Evolutionary conservation across 257 asterid species (phyloP).

Genomic region (Mentha longifolia): DNA sequence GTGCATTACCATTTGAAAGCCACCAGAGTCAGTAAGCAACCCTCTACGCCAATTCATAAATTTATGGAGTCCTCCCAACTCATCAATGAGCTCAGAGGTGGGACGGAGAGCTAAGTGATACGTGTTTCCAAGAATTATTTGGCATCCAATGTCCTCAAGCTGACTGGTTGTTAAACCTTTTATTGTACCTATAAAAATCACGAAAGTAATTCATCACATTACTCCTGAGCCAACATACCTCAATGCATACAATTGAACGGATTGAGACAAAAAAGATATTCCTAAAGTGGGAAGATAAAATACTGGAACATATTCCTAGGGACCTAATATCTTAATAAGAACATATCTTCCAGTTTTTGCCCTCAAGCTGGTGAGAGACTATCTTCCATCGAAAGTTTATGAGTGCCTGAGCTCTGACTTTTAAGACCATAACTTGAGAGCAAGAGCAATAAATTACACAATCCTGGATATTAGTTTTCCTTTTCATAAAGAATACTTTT

Average conservation of each 20-base stretch:
- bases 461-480: neutral
- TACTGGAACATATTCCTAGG: neutral
- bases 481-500: neutral
- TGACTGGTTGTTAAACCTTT: conserved; percentile 88
- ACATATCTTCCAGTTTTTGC: too few relatives aligned
- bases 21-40: conserved; percentile 96
- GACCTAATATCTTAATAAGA: neutral
- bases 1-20: conserved; percentile 91
- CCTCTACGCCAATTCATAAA: conserved; percentile 99
- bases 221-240: neutral
- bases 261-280: neutral
- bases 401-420: too few relatives aligned
- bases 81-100: conserved; percentile 94
- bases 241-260: neutral
- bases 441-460: neutral
- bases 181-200: conserved; percentile 69
- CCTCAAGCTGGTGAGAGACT: neutral
- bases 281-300: neutral
- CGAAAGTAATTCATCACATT: conserved; percentile 6
- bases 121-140: conserved; percentile 95
- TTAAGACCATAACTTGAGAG: too few relatives aligned
- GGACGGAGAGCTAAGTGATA: conserved; percentile 97
- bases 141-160: conserved; percentile 98
- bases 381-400: neutral
- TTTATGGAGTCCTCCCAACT: conserved; percentile 92